Conservation (phyloP, 495 filamentous ascomycete species). For the Penicillium macrosclerotiorum region DNA sequence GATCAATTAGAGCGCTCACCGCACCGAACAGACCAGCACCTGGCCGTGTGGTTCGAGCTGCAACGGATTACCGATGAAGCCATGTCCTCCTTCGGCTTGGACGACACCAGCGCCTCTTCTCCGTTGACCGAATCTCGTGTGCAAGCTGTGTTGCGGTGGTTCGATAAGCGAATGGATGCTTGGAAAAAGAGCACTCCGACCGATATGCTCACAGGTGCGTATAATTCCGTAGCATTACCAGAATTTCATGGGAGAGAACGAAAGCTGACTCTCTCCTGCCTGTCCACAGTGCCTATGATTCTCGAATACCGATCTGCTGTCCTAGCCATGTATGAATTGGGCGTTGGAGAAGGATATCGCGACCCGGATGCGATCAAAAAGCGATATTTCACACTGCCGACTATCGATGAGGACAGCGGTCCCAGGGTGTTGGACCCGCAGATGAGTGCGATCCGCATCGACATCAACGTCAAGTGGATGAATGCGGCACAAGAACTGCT, state of each 20-base stretch:
- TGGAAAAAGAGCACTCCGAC: slow-evolving; percentile 42
- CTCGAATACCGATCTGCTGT: slow-evolving; percentile 47
- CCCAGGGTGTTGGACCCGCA: slow-evolving; percentile 20
- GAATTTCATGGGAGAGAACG: too few relatives aligned
- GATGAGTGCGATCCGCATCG: slow-evolving; percentile 44
- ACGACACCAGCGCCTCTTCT: slow-evolving; percentile 43
- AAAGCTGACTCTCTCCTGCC: slow-evolving; percentile 33
- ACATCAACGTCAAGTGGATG: slow-evolving; percentile 50
- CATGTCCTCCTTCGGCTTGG: slow-evolving; percentile 46
- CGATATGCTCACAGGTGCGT: slow-evolving; percentile 42
- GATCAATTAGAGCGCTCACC: slow-evolving; percentile 38
- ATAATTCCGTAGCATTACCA: slow-evolving; percentile 16
- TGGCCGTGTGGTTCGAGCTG: slow-evolving; percentile 47
- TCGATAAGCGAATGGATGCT: slow-evolving; percentile 43
- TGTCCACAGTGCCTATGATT: slow-evolving; percentile 36
- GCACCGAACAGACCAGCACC: slow-evolving; percentile 36
- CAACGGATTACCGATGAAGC: slow-evolving; percentile 50
- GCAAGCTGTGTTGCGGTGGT: slow-evolving; percentile 47
- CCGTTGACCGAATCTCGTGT: slow-evolving; percentile 43
- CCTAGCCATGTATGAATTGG: slow-evolving; percentile 51
- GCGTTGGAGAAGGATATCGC: slow-evolving; percentile 50
- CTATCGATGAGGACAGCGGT: slow-evolving; percentile 30
- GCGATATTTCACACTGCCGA: slow-evolving; percentile 39
- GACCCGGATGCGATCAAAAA: slow-evolving; percentile 44
- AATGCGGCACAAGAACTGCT: slow-evolving; percentile 47